phyloP scores from a whole-genome alignment of 441 rosid species.

The Mallotus repandus region DNA sequence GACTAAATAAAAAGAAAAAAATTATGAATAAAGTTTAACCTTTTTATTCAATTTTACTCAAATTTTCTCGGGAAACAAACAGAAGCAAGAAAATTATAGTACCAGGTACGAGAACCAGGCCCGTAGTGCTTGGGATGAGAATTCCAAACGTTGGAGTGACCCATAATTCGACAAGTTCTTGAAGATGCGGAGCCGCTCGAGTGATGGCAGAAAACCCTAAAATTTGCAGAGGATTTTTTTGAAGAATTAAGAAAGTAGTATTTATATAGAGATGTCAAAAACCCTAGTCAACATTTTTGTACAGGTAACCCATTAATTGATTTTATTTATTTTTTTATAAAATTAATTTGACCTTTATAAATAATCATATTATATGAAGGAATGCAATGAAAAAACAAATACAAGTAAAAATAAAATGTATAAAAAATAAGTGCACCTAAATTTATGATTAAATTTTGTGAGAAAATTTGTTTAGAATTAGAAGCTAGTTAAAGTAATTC shows the following conservation, averaged over 20 bases:
- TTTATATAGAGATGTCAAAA: not conserved
- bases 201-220: conserved; percentile 17
- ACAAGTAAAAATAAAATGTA: no score
- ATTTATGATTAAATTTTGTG: no score
- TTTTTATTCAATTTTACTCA: not conserved
- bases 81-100: not conserved
- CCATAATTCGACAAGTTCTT: conserved; percentile 34
- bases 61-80: not conserved
- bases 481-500: no score
- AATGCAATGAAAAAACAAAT: no score
- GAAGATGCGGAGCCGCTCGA: not conserved
- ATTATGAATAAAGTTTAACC: no score
- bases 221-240: not conserved
- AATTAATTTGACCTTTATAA: not conserved
- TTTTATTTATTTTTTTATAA: not conserved
- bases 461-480: no score
- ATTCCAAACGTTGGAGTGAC: conserved; percentile 75
- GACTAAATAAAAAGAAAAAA: not conserved
- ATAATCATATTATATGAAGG: no score
- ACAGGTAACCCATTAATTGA: not conserved
- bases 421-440: no score
- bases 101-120: conserved; percentile 79
- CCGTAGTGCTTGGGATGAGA: conserved; percentile 78
- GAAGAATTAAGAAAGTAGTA: rapidly evolving
- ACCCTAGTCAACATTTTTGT: conserved; percentile 23